These are phyloP conservation scores for Dendrocalamus latiflorus DNA, from an alignment of 202 grass and related monocot genomes.

Conservation along the genomic window DNA sequence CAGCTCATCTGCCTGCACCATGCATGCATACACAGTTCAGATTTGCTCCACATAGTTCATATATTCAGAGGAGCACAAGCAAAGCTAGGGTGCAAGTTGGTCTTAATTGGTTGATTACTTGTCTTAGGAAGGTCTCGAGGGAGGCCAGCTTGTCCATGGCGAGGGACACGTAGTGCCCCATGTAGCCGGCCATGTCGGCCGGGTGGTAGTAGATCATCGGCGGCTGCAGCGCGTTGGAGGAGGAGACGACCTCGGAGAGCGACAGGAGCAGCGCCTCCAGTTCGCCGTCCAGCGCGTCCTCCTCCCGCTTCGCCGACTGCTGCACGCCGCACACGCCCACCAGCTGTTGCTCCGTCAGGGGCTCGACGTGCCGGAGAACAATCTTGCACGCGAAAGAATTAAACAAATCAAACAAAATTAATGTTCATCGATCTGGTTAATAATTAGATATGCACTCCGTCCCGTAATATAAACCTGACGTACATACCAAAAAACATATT, in stretches of 20 bases:
- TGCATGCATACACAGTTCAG: too few relatives aligned
- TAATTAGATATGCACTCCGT: too few relatives aligned
- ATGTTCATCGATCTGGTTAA: neutral
- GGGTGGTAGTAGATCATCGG: neutral
- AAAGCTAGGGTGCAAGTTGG: neutral
- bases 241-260: constrained; percentile 50
- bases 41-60: neutral
- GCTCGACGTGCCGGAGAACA: constrained; percentile 43
- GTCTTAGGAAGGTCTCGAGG: constrained; percentile 44
- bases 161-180: constrained; percentile 38
- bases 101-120: constrained; percentile 12
- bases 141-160: constrained; percentile 63
- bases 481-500: neutral
- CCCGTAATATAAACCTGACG: too few relatives aligned
- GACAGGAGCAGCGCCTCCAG: constrained; percentile 46
- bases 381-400: constrained; percentile 16
- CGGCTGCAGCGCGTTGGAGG: constrained; percentile 12
- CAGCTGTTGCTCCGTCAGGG: constrained; percentile 53
- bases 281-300: constrained; percentile 48
- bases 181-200: constrained; percentile 21
- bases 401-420: neutral
- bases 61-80: neutral
- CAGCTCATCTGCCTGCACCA: constrained; percentile 39
- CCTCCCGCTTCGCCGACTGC: constrained; percentile 48
- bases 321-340: constrained; percentile 40